A percentile compares a stretch with the other conserved stretches of the same genome.
phyloP scores from a whole-genome alignment of 371 early-diverging fungal species.

The Synchytrium microbalum region DNA sequence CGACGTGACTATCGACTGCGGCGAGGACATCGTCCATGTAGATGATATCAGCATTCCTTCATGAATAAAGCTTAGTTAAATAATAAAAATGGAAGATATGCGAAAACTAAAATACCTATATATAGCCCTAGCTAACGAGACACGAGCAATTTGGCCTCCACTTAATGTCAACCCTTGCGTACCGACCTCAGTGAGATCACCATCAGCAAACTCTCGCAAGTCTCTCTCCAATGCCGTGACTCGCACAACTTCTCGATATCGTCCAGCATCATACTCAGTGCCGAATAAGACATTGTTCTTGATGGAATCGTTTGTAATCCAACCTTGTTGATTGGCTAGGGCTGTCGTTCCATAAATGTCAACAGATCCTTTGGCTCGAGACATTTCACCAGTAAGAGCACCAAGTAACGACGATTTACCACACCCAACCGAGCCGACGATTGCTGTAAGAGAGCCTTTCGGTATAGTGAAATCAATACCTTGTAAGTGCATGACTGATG shows the following conservation, averaged over 20 bases:
- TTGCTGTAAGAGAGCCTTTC: too few species aligned
- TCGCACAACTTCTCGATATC: constrained; percentile 33
- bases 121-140: constrained; percentile 20
- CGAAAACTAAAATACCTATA: constrained; percentile 8
- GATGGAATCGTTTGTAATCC: constrained; percentile 45
- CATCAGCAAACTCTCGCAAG: constrained; percentile 66
- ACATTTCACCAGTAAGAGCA: constrained; percentile 31
- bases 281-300: constrained; percentile 53
- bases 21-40: constrained; percentile 63
- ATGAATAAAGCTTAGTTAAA: background rate
- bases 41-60: background rate
- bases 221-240: constrained; percentile 67
- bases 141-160: constrained; percentile 31
- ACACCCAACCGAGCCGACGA: constrained; percentile 37
- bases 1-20: constrained; percentile 58
- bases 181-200: constrained; percentile 84
- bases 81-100: background rate
- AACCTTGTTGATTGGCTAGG: constrained; percentile 45
- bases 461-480: too few species aligned
- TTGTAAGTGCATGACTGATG: too few species aligned
- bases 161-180: constrained; percentile 50
- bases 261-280: constrained; percentile 29
- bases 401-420: constrained; percentile 37
- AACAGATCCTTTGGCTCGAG: background rate
- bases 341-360: constrained; percentile 14